Conservation (phyloP, 768 basidiomycete species). For the Tylopilus cervinicoccineus region DNA sequence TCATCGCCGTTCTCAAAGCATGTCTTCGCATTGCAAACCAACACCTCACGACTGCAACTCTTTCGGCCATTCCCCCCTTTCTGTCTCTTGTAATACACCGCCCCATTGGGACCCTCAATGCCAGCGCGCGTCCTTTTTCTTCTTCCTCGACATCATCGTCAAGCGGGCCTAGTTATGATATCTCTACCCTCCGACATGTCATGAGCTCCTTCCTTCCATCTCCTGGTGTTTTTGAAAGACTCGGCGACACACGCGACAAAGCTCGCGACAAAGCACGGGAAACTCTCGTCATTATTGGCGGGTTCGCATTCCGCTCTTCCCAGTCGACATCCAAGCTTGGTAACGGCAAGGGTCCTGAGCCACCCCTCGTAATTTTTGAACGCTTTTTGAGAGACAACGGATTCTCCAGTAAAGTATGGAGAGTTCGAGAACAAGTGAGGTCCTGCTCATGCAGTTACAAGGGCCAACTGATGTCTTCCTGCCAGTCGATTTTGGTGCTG, state of each 20-base stretch:
- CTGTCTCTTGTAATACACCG: slow-evolving; percentile 59
- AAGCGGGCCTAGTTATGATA: slow-evolving; percentile 44
- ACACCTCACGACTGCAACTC: slow-evolving; percentile 73
- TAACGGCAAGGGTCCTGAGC: slow-evolving; percentile 62
- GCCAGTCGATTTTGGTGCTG: slow-evolving; percentile 59
- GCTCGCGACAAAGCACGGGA: slow-evolving; percentile 73
- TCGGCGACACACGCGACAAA: slow-evolving; percentile 73
- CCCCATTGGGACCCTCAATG: slow-evolving; percentile 22
- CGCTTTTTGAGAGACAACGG: slow-evolving; percentile 67
- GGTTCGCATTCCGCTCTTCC: slow-evolving; percentile 61
- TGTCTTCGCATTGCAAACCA: slow-evolving; percentile 80
- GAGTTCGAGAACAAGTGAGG: slow-evolving; percentile 83
- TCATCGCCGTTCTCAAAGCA: slow-evolving; percentile 66
- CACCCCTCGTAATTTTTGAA: slow-evolving; percentile 68
- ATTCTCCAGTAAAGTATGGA: slow-evolving; percentile 78
- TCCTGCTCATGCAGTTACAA: not conserved
- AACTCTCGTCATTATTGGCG: slow-evolving; percentile 69
- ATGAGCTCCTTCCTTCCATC: slow-evolving; percentile 66
- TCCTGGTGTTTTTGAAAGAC: slow-evolving; percentile 76
- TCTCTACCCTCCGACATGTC: slow-evolving; percentile 59
- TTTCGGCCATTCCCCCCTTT: slow-evolving; percentile 63
- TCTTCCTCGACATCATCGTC: slow-evolving; percentile 51
- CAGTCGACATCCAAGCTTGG: slow-evolving; percentile 41
- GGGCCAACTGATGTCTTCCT: slow-evolving; percentile 1
- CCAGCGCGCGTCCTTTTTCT: slow-evolving; percentile 38